Evolutionary conservation across 306 rosid species (phyloP), one percentile per base, ranked within the genome.

Genomic region (Coriaria nepalensis): DNA sequence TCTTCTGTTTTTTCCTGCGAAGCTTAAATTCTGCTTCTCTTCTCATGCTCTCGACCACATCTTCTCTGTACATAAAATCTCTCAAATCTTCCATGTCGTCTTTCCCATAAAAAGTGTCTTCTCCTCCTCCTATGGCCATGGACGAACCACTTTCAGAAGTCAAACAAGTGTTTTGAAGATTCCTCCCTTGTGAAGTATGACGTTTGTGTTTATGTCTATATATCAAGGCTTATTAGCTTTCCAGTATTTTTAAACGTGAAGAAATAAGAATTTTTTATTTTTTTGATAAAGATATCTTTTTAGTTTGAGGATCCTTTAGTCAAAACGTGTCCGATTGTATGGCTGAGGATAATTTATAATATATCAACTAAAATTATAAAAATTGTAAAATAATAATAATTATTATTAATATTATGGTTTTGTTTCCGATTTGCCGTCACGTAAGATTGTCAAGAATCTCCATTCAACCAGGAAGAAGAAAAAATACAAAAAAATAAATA

Each of bases 91-190:
- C 38, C 34, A 35, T 35, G 13, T 80, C 78, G 7, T 67, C 57
- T 32, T 8, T 33, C 20, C 80, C 78, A 37, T 60, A 70, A 42
- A 64, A 52, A 4, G 57, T 5, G 46, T 71, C 71, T 35, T 55
- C 68, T 40, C 20, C 37, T 40, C 13, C 38, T 13, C 43, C 10
- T 20, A 20, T 20, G 3, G 35, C 13, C 5, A 33, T 59, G 49
- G 15, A 9, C 43, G 13, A 38, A 38, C 37, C 0, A 10, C 2
- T 5, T 35, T 8, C 41, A n/a, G 5, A 53, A 20, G 29, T 20
- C 29, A 20, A 20, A 20, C 1, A 20, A 20, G 29, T 20, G 29
- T 20, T 20, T 20, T 20, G 29, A 20, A 20, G 29, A 20, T 20
- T 20, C 29, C 3, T 20, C 29, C 29, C 29, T 3, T 20, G 1